Evolutionary conservation across 2,329 filamentous ascomycete genomes (phyloP).

Genomic region (Colletotrichum karsti): DNA sequence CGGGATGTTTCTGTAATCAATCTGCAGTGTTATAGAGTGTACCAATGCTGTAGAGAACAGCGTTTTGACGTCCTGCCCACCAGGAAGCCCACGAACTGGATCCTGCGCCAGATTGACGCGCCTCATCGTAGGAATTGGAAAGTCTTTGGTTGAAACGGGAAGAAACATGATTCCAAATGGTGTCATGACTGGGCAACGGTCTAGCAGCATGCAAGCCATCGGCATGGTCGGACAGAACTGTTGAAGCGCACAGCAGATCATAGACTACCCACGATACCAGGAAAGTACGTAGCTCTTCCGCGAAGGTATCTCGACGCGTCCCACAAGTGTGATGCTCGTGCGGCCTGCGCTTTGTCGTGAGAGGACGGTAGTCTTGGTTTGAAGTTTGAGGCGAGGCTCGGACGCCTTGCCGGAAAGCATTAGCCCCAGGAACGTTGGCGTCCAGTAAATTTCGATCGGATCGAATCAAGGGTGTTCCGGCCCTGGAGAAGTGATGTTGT

Average conservation of each 20-base stretch:
- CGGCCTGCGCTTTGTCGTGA: conserved; percentile 14
- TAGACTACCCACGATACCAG: not conserved
- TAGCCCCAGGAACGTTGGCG: conserved; percentile 5
- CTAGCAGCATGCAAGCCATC: not conserved
- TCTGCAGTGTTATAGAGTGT: not conserved
- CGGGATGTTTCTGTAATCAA: not conserved
- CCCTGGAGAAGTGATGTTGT: conserved; percentile 3
- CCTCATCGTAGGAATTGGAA: not conserved
- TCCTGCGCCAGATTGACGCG: not conserved
- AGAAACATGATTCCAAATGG: not conserved
- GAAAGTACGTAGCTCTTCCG: not conserved
- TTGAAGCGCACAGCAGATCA: not conserved
- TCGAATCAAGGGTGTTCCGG: conserved; percentile 13
- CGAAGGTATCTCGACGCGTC: not conserved
- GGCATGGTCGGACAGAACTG: not conserved
- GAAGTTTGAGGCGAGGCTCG: conserved; percentile 15
- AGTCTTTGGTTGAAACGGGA: too few relatives aligned
- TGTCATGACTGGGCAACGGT: not conserved
- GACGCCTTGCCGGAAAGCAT: not conserved
- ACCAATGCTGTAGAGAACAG: too few relatives aligned
- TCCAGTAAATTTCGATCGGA: conserved; percentile 13
- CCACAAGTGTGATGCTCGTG: not conserved
- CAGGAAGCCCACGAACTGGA: not conserved
- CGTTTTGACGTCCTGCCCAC: not conserved
- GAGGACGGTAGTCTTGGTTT: not conserved